Percentiles rank a stretch among this genome's conserved stretches.
These are phyloP conservation scores for Elsinoe ampelina DNA, from an alignment of 2,329 filamentous ascomycete species.

Conservation along the genomic window DNA sequence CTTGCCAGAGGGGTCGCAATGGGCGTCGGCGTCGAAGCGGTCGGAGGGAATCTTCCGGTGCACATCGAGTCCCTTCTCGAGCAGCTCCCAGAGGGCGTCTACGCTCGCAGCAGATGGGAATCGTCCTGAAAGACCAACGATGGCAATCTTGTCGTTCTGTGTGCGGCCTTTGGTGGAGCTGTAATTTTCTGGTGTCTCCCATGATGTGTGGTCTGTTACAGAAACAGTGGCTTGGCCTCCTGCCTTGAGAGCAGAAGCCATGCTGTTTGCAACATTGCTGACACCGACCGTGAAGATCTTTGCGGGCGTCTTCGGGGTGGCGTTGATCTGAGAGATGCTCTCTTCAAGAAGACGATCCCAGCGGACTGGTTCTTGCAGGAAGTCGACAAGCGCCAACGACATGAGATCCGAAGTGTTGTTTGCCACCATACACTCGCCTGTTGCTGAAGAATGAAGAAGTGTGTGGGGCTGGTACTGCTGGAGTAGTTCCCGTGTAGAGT, in stretches of 20 bases:
- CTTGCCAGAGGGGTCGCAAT: slow-evolving; percentile 63
- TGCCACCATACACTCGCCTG: slow-evolving; percentile 37
- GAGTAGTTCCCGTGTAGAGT: slow-evolving; percentile 32
- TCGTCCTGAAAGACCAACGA: slow-evolving; percentile 72
- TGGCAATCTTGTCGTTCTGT: slow-evolving; percentile 64
- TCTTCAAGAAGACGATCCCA: slow-evolving; percentile 43
- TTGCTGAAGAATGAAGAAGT: slow-evolving; percentile 39
- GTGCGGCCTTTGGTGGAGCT: slow-evolving; percentile 33
- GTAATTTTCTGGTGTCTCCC: slow-evolving; percentile 27
- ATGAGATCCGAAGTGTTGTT: slow-evolving; percentile 39
- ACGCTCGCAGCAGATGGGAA: slow-evolving; percentile 65
- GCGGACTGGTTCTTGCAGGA: slow-evolving; percentile 38
- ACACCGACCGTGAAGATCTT: slow-evolving; percentile 42
- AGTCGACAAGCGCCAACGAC: slow-evolving; percentile 35
- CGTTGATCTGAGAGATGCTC: slow-evolving; percentile 38
- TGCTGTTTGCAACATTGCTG: slow-evolving; percentile 46
- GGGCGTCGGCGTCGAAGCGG: slow-evolving; percentile 63
- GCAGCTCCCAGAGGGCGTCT: slow-evolving; percentile 65
- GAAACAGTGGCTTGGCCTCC: slow-evolving; percentile 38
- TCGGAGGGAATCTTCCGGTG: slow-evolving; percentile 59
- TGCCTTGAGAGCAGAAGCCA: slow-evolving; percentile 46
- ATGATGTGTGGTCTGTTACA: slow-evolving; percentile 37
- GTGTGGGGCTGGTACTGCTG: slow-evolving; percentile 34
- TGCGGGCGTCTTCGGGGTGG: slow-evolving; percentile 32
- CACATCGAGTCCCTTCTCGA: slow-evolving; percentile 66